Base-by-base conservation (phyloP, 2,329 filamentous ascomycete species). In the Metarhizium rileyi region DNA sequence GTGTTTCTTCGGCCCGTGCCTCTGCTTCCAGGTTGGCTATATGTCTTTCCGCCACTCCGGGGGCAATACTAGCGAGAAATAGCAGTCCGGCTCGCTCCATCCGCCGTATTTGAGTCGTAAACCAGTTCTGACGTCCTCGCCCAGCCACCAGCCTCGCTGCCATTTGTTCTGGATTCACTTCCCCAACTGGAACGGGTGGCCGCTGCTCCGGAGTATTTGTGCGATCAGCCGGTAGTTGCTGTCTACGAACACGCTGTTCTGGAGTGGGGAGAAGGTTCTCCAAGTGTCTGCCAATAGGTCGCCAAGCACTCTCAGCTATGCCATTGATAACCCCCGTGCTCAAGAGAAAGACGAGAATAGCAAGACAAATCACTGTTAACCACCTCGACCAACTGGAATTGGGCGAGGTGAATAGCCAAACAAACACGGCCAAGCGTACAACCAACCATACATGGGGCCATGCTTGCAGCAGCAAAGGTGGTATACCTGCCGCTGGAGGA, bases 31-130 rank as follows among this genome's bases (percentile, higher is more conserved):
- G 62, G 42, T 77, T 72, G 23, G 75, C 76, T 52, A 85, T 83
- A 53, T 85, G 81, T 45, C 80, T 69, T 63, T 85, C 81, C 1
- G 80, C 80, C 23, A 85, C 74, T 9, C 81, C 81, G 1, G 81
- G 81, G 2, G 81, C 78, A 52, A 85, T 74, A 59, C 81, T 85
- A 20, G 81, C 81, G 22, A 85, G 66, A 57, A 85, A 84, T 23
- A 85, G 67, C 16, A 84, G 71, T 0, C 77, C 71, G 18, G 80
- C 76, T 53, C 81, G 74, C 63, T 85, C 80, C 6, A 79, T 58
- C 10, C 78, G 68, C 50, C 80, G 70, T 5, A 76, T 63, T 50
- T 77, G 74, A 8, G 56, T 56, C 10, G 59, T 36, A 25, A 69
- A 38, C 67, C 67, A 69, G 12, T 54, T 58, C 22, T 61, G 61